Conservation (phyloP, 176 grass and related monocot species). For the Lolium rigidum region DNA sequence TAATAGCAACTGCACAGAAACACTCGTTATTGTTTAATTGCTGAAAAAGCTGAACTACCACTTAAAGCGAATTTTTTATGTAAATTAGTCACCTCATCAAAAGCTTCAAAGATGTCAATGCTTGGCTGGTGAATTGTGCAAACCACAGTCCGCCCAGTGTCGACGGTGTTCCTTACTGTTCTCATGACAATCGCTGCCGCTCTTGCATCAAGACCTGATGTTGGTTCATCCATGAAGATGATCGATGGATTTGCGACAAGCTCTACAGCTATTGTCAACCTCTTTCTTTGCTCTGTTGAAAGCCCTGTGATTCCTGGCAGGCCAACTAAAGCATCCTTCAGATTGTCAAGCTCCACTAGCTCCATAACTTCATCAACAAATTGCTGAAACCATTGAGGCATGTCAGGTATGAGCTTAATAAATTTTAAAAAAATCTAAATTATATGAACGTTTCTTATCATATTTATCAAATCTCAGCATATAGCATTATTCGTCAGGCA, state of each 20-base stretch:
- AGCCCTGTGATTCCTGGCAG: constrained; percentile 92
- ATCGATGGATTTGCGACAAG: constrained; percentile 96
- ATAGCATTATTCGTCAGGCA: not conserved
- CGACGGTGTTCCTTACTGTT: constrained; percentile 98
- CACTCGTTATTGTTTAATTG: not conserved
- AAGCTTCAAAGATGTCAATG: constrained; percentile 98
- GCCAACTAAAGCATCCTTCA: constrained; percentile 89
- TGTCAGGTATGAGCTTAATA: constrained; percentile 11
- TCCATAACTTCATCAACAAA: constrained; percentile 99
- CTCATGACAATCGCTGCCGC: constrained; percentile 99
- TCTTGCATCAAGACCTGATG: constrained; percentile 98
- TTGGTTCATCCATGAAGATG: constrained; percentile 99
- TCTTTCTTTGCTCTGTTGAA: constrained; percentile 94
- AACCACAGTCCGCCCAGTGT: constrained; percentile 95
- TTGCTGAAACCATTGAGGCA: constrained; percentile 62
- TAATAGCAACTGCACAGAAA: constrained; percentile 65
- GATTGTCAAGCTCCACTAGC: constrained; percentile 82
- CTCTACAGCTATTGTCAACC: constrained; percentile 97
- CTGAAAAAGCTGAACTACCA: constrained; percentile 12
- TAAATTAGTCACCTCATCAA: constrained; percentile 74
- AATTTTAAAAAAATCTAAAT: not conserved
- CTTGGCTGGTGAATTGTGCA: constrained; percentile 99
- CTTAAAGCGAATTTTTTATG: constrained; percentile 13
- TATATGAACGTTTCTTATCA: constrained; percentile 6
- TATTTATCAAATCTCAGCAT: constrained; percentile 16